Conservation (phyloP, 805 yeast genomes). For the Candida anglica region DNA sequence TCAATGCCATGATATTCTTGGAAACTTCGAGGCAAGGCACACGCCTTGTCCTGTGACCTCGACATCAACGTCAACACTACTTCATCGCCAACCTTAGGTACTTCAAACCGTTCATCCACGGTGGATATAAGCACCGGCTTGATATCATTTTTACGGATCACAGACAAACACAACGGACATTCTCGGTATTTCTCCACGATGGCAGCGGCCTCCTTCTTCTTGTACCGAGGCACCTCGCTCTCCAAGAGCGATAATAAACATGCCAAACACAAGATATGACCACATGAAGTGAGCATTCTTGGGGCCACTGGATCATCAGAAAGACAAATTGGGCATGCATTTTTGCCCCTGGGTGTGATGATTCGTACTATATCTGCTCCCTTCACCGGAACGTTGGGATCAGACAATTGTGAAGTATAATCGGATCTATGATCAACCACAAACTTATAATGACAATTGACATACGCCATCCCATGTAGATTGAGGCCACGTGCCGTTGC, state of each 20-base stretch:
- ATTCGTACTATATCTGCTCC: slow-evolving; percentile 63
- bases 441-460: slow-evolving; percentile 82
- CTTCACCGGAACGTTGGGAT: slow-evolving; percentile 74
- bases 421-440: slow-evolving; percentile 64
- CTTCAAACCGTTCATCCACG: slow-evolving; percentile 52
- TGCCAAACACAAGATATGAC: slow-evolving; percentile 84
- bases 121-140: slow-evolving; percentile 58
- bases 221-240: slow-evolving; percentile 41
- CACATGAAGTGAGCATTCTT: slow-evolving; percentile 85
- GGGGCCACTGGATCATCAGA: slow-evolving; percentile 86
- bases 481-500: slow-evolving; percentile 3
- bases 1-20: slow-evolving; percentile 18
- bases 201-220: slow-evolving; percentile 31
- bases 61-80: slow-evolving; percentile 63
- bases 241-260: slow-evolving; percentile 74
- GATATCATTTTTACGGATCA: slow-evolving; percentile 48
- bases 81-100: slow-evolving; percentile 54
- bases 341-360: slow-evolving; percentile 66
- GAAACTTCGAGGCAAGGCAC: slow-evolving; percentile 46
- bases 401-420: slow-evolving; percentile 55
- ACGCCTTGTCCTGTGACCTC: slow-evolving; percentile 35
- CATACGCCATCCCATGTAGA: slow-evolving; percentile 61
- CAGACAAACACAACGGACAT: slow-evolving; percentile 77
- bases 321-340: slow-evolving; percentile 89
- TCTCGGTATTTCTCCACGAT: slow-evolving; percentile 51